Evolutionary conservation across 768 basidiomycete genomes (phyloP).

Genomic region (Hysterangium stoloniferum): DNA sequence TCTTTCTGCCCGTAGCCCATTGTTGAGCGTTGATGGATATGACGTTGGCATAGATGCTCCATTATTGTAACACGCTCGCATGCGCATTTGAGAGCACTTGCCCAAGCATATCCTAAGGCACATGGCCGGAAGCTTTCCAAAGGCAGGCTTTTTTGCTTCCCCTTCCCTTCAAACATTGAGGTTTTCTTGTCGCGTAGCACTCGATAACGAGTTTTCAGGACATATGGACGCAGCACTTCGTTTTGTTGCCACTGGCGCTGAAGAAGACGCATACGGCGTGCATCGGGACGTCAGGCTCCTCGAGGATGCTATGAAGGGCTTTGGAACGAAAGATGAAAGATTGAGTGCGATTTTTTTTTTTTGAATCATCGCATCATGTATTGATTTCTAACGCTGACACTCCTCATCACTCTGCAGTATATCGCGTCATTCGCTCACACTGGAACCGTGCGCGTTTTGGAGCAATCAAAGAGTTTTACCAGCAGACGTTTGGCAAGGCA

Average conservation of each 20-base stretch:
- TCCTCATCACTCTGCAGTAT: conserved; percentile 17
- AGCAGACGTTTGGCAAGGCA: conserved; percentile 33
- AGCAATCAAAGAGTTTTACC: conserved; percentile 42
- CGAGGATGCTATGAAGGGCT: conserved; percentile 42
- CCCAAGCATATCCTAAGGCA: conserved; percentile 7
- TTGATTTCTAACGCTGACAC: background rate
- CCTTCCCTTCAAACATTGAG: conserved; percentile 19
- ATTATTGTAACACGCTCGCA: conserved; percentile 44
- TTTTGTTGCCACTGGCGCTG: conserved; percentile 39
- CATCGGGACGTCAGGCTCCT: conserved; percentile 47
- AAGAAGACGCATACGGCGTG: conserved; percentile 38
- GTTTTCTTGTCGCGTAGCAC: conserved; percentile 27
- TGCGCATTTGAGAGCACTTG: conserved; percentile 29
- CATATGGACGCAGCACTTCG: conserved; percentile 38
- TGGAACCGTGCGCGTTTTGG: conserved; percentile 42
- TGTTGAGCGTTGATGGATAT: no score
- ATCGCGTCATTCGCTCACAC: conserved; percentile 40
- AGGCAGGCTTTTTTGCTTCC: conserved; percentile 18
- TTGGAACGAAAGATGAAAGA: conserved; percentile 44
- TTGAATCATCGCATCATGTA: no score
- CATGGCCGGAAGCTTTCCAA: conserved; percentile 6
- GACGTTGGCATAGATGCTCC: conserved; percentile 38
- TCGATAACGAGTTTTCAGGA: conserved; percentile 36
- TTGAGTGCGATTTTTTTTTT: no score
- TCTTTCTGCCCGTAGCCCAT: no score